Evolutionary conservation across 768 basidiomycete genomes (phyloP).

Genomic region (Rhodotorula babjevae): DNA sequence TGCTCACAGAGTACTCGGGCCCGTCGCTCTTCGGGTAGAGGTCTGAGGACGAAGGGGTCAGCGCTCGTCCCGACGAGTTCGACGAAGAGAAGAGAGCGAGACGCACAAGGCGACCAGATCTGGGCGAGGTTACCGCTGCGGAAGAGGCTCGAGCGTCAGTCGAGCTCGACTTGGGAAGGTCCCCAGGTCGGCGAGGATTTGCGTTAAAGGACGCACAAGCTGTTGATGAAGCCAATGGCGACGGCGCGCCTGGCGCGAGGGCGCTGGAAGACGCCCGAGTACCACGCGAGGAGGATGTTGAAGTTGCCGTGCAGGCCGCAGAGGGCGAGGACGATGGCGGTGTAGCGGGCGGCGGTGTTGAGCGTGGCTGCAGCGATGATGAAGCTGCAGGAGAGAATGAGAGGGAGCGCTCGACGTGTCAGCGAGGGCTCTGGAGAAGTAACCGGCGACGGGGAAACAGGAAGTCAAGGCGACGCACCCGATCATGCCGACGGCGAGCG

Average conservation of each 20-base stretch:
- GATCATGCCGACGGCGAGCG: constrained; percentile 38
- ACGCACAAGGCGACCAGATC: constrained; percentile 39
- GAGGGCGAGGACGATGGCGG: constrained; percentile 41
- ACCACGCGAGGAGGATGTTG: constrained; percentile 43
- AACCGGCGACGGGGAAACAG: no score
- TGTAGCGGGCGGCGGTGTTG: constrained; percentile 40
- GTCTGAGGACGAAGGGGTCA: neutral
- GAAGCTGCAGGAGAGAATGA: neutral
- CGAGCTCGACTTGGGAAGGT: no score
- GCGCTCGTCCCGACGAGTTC: no score
- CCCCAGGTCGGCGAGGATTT: no score
- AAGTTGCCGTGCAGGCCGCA: constrained; percentile 38
- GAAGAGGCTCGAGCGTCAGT: no score
- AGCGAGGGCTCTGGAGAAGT: no score
- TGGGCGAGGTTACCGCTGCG: constrained; percentile 40
- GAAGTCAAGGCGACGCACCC: neutral
- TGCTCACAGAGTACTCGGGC: constrained; percentile 37
- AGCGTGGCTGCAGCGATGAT: constrained; percentile 34
- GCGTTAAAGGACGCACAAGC: neutral
- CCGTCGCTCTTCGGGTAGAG: constrained; percentile 38
- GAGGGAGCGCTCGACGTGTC: no score
- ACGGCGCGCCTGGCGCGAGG: constrained; percentile 41
- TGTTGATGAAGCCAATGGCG: constrained; percentile 21
- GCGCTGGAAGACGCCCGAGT: constrained; percentile 37
- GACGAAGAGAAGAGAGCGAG: no score